Evolutionary conservation across 2,329 filamentous ascomycete species (phyloP), one percentile per base, ranked within the genome.

Genomic region (Teratosphaeria gauchensis): DNA sequence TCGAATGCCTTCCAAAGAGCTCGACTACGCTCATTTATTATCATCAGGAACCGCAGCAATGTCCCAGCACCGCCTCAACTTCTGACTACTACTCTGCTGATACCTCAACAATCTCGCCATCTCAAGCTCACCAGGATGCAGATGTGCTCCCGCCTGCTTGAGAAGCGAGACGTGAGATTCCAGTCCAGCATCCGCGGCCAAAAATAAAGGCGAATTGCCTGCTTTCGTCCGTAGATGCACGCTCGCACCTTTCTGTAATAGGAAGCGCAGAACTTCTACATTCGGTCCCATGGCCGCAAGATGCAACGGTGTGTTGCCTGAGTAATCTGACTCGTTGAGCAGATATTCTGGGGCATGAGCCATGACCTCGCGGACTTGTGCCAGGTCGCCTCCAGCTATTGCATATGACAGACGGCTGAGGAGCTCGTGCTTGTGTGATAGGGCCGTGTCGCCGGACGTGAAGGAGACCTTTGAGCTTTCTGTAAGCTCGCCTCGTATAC

Each of bases 401-500:
- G 54, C 54, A 21, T 55, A 55, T 14, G 54, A 35, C 31, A 55
- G 54, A 12, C 54, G 28, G 31, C 54, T 42, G 31, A 55, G 54
- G 12, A 28, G 54, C 16, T 55, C 54, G 32, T 55, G 54, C 16
- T 35, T n/a, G 54, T 55, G 21, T 7, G 54, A 32, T n/a, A 42
- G 24, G 9, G 32, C 32, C 6, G 21, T 33, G 12, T 38, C 35
- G 31, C 35, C 28, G 16, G 54, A 35, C 12, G 31, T 55, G 54
- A 55, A 55, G 32, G 54, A 35, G 31, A 55, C 54, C 38, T 42
- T 42, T 4, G 28, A 28, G 9, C 28, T 32, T 35, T 28, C 35
- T 38, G 90, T 95, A 74, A 96, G 83, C 76, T 96, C 92, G 53
- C 92, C 92, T 55, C 90, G 84, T 24, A 96, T 79, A 11, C 88